These are phyloP conservation scores for Aaosphaeria arxii DNA, from an alignment of 2,329 filamentous ascomycete genomes.

Conservation along the genomic window DNA sequence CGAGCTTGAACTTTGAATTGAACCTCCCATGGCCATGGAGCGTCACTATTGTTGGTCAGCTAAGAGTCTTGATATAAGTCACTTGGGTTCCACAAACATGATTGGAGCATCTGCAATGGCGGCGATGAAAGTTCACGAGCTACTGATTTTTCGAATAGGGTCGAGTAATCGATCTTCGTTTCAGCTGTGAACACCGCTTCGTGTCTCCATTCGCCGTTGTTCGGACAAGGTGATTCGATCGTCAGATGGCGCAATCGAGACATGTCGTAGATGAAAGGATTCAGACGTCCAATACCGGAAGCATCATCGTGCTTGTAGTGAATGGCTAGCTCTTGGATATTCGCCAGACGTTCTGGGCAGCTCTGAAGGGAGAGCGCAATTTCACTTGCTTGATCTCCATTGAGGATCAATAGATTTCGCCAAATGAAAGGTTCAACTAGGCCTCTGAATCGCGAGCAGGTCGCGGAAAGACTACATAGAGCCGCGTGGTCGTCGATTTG, in stretches of 20 bases:
- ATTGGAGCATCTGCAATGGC: constrained; percentile 26
- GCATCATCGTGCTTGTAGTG: constrained; percentile 19
- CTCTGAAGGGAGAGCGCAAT: constrained; percentile 21
- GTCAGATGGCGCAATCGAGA: constrained; percentile 25
- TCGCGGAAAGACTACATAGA: constrained; percentile 26
- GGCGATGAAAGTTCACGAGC: constrained; percentile 13
- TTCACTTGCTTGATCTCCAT: constrained; percentile 20
- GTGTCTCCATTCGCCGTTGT: constrained; percentile 28
- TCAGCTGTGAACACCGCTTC: constrained; percentile 21
- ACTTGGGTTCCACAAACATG: constrained; percentile 15
- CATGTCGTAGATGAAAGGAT: constrained; percentile 24
- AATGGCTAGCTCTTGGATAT: constrained; percentile 27
- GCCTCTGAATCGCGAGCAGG: constrained; percentile 26
- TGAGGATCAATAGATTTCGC: constrained; percentile 24
- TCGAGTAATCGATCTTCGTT: constrained; percentile 29
- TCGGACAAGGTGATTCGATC: constrained; percentile 34
- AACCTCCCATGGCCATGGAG: constrained; percentile 30
- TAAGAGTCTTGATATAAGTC: neutral
- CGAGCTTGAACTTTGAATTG: constrained; percentile 23
- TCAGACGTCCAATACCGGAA: constrained; percentile 28
- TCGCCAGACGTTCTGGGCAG: constrained; percentile 18
- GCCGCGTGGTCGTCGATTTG: constrained; percentile 19
- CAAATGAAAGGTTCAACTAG: constrained; percentile 34
- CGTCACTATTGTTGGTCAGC: constrained; percentile 18
- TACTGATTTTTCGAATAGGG: constrained; percentile 23